These are phyloP conservation scores for Pistacia integerrima DNA, from an alignment of 345 rosid species.

Conservation along the genomic window DNA sequence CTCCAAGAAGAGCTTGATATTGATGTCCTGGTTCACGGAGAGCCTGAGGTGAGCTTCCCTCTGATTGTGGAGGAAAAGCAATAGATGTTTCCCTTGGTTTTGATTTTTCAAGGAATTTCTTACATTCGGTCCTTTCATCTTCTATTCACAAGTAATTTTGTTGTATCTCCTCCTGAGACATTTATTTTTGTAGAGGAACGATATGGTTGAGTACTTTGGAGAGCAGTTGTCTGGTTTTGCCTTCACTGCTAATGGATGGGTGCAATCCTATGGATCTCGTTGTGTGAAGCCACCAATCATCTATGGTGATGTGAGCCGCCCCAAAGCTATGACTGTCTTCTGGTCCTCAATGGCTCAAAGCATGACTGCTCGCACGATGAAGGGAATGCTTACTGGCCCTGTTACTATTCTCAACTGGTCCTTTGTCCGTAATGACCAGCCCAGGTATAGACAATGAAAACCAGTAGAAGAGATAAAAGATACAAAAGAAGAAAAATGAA, in stretches of 20 bases:
- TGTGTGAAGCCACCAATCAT: slow-evolving; percentile 98
- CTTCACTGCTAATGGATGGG: slow-evolving; percentile 97
- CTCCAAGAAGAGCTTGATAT: slow-evolving; percentile 93
- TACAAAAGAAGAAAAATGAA: background rate
- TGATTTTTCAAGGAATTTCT: background rate
- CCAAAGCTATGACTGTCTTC: slow-evolving; percentile 96
- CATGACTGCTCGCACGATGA: slow-evolving; percentile 88
- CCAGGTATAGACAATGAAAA: slow-evolving; percentile 53
- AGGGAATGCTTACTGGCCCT: slow-evolving; percentile 99
- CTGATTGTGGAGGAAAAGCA: background rate
- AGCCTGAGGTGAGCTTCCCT: slow-evolving; percentile 79
- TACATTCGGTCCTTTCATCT: background rate
- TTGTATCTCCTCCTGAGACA: background rate
- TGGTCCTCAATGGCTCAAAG: slow-evolving; percentile 96
- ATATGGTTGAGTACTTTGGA: slow-evolving; percentile 99
- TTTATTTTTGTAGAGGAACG: slow-evolving; percentile 70
- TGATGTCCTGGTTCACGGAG: slow-evolving; percentile 97
- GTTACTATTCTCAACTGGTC: slow-evolving; percentile 99
- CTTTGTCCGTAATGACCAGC: slow-evolving; percentile 96
- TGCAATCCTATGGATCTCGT: slow-evolving; percentile 96
- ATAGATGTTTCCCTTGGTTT: slow-evolving; percentile 4
- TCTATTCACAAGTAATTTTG: background rate
- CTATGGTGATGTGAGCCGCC: slow-evolving; percentile 99
- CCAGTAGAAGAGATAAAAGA: background rate
- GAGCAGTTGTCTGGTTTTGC: slow-evolving; percentile 95